phyloP scores from a whole-genome alignment of 176 grass and related monocot genomes.

The Aegilops umbellulata region DNA sequence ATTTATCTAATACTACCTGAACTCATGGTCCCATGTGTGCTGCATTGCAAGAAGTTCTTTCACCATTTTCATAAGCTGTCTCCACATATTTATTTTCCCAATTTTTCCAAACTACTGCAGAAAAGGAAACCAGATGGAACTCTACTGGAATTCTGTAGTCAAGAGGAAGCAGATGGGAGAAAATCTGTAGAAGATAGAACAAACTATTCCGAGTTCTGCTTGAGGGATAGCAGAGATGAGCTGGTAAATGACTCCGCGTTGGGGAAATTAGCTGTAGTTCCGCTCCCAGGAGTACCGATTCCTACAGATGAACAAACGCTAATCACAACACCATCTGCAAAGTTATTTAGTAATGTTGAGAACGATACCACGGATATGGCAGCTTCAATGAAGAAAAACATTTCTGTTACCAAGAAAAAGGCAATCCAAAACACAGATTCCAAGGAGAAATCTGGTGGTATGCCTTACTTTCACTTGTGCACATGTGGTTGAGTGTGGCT shows the following conservation, averaged over 20 bases:
- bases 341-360: conserved; percentile 10
- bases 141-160: conserved; percentile 12
- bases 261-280: conserved; percentile 6
- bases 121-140: conserved; percentile 28
- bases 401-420: conserved; percentile 27
- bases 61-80: conserved; percentile 6
- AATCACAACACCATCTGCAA: conserved; percentile 23
- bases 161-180: conserved; percentile 4
- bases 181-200: conserved; percentile 15
- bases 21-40: neutral
- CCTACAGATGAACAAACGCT: conserved; percentile 8
- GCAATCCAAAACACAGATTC: conserved; percentile 19
- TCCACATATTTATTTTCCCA: neutral
- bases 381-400: conserved; percentile 33
- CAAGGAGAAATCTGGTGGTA: conserved; percentile 43
- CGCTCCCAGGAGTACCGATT: neutral
- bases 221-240: neutral
- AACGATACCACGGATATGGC: neutral
- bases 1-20: neutral
- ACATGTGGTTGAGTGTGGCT: neutral
- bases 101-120: conserved; percentile 10
- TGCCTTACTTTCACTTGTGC: neutral
- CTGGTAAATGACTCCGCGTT: neutral
- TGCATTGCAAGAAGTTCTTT: conserved; percentile 13
- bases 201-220: conserved; percentile 22